Conservation (phyloP, 2,329 filamentous ascomycete species). For the Phyllosticta paracitricarpa region DNA sequence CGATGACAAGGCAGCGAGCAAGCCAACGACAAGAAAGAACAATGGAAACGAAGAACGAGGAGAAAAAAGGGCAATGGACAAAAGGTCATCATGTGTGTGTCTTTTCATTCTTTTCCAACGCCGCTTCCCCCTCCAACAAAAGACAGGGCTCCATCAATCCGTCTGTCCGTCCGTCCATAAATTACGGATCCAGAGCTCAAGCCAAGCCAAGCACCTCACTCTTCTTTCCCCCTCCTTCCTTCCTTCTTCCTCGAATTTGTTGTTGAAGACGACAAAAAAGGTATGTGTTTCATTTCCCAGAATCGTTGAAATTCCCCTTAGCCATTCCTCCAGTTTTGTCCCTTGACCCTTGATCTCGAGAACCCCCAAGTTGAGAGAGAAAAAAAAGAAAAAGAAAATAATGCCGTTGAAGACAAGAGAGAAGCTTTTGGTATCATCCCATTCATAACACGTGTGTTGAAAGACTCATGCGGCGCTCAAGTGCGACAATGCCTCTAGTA, state of each 20-base stretch:
- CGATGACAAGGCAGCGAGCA: too few relatives aligned
- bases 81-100: too few relatives aligned
- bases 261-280: neutral
- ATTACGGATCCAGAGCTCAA: neutral
- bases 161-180: neutral
- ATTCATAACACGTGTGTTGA: slow-evolving; percentile 49
- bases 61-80: too few relatives aligned
- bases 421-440: slow-evolving; percentile 45
- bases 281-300: neutral
- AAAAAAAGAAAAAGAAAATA: slow-evolving; percentile 9
- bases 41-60: too few relatives aligned
- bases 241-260: neutral
- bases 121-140: too few relatives aligned
- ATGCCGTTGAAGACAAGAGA: slow-evolving; percentile 55
- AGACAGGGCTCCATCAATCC: too few relatives aligned
- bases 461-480: slow-evolving; percentile 24
- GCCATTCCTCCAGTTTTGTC: neutral
- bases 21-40: too few relatives aligned
- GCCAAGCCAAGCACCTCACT: neutral
- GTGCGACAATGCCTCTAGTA: slow-evolving; percentile 22
- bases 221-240: neutral
- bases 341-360: neutral
- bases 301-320: neutral
- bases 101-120: too few relatives aligned
- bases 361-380: neutral